Evolutionary conservation across 345 rosid genomes (phyloP).

Genomic region (Combretum micranthum): DNA sequence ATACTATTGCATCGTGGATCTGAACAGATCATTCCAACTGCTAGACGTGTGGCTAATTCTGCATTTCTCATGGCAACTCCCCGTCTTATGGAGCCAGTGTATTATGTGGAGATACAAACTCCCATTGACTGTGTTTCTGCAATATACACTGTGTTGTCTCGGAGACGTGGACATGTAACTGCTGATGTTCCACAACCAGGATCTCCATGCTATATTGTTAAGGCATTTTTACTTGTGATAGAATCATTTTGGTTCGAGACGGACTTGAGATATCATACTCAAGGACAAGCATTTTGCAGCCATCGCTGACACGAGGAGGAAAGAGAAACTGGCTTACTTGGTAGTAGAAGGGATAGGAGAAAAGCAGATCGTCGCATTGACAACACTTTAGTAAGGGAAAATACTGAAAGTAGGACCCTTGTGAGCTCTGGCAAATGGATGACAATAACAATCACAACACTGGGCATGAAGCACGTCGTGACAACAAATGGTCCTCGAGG

Average conservation of each 20-base stretch:
- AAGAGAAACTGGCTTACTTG: constrained; percentile 67
- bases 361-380: constrained; percentile 52
- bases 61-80: constrained; percentile 96
- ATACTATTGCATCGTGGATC: constrained; percentile 91
- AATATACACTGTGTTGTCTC: constrained; percentile 84
- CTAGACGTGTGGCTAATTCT: constrained; percentile 89
- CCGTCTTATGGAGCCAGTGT: constrained; percentile 96
- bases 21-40: constrained; percentile 96
- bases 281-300: no score
- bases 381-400: constrained; percentile 31
- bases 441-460: constrained; percentile 51
- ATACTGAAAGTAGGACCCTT: constrained; percentile 42
- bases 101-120: constrained; percentile 98
- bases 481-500: constrained; percentile 92
- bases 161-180: constrained; percentile 96
- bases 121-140: constrained; percentile 96
- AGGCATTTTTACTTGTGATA: constrained; percentile 26
- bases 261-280: no score
- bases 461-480: constrained; percentile 72
- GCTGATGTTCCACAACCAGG: constrained; percentile 99
- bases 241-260: no score
- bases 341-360: constrained; percentile 54
- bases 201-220: constrained; percentile 90
- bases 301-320: constrained; percentile 82
- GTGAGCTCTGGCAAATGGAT: constrained; percentile 65